Conservation (phyloP, 306 rosid genomes). For the Prunus mongolica region DNA sequence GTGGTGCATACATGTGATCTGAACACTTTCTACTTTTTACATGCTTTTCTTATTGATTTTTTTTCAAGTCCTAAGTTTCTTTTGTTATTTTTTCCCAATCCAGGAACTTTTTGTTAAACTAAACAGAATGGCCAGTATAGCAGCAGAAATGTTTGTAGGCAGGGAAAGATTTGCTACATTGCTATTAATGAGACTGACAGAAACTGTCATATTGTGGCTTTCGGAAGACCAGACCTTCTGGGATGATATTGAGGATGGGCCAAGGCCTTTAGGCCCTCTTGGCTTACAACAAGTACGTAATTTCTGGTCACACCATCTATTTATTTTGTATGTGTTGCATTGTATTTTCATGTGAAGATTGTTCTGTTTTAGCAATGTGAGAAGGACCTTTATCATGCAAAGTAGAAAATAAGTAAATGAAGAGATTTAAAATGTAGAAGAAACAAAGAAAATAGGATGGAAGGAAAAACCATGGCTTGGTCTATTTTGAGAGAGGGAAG, state of each 20-base stretch:
- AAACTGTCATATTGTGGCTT: conserved; percentile 95
- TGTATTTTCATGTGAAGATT: neutral
- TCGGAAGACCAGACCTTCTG: conserved; percentile 97
- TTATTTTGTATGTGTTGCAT: neutral
- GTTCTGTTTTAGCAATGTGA: neutral
- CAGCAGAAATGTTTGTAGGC: conserved; percentile 95
- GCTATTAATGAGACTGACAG: conserved; percentile 96
- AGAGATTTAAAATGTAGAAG: neutral
- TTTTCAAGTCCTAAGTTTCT: conserved; percentile 21
- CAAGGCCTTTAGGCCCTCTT: conserved; percentile 82
- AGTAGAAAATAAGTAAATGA: neutral
- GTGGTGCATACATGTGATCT: neutral
- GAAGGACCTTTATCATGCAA: neutral
- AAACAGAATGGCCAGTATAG: conserved; percentile 82
- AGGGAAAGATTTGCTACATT: conserved; percentile 89
- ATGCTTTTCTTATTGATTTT: neutral
- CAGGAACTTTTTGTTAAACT: conserved; percentile 91
- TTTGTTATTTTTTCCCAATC: conserved; percentile 25
- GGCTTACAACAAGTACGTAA: conserved; percentile 84
- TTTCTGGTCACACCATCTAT: neutral
- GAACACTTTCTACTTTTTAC: neutral
- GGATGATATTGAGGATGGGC: conserved; percentile 99
- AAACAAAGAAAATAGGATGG: neutral
- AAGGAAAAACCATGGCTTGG: neutral
- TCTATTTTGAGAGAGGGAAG: neutral